Evolutionary conservation across 768 basidiomycete genomes (phyloP), one percentile per base, ranked within the genome.

Genomic region (Asterophora lycoperdoides): DNA sequence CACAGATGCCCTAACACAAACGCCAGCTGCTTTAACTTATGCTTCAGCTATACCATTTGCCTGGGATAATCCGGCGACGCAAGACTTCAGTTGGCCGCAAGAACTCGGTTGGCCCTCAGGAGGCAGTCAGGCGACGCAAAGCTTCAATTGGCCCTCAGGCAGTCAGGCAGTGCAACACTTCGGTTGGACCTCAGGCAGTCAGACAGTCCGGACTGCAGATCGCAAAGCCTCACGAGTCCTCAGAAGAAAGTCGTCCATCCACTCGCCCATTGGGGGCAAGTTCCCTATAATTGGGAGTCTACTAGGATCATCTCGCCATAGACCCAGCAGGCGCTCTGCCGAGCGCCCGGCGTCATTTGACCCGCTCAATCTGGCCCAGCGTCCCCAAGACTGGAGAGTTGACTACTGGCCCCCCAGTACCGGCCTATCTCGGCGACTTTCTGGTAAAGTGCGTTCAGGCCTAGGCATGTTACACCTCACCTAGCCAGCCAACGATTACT

Each of bases 301-400:
- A 32, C 17, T 28, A 15, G 37, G 35, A 13, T 17, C 44, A 13
- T 17, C 44, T 26, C 41, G 37, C 15, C 17, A 10, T 26, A 14
- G 44, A 30, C 4, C 28, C 8, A 20, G 42, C 23, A 23, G 48
- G 40, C 14, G 36, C 5, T 8, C 13, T 1, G 10, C 14, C 17
- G 37, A 44, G 17, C 32, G 37, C n/a, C n/a, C n/a, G 36, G 38
- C 43, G 23, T 23, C 39, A 8, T 44, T 51, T 30, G 52, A 48
- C 41, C 23, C 45, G 10, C 34, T 47, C 1, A 48, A 47, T 36
- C 56, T 53, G 28, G 56, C 51, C 8, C 54, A 50, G n/a, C 55
- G 55, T 9, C 52, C 57, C 11, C n/a, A 20, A 7, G 29, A 47
- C 17, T 59, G 57, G 57, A 54, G 55, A 32, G 45, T 29, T 10